Evolutionary conservation across 2,329 filamentous ascomycete species (phyloP), one percentile per base, ranked within the genome.

Genomic region (Samsoniella hepiali): DNA sequence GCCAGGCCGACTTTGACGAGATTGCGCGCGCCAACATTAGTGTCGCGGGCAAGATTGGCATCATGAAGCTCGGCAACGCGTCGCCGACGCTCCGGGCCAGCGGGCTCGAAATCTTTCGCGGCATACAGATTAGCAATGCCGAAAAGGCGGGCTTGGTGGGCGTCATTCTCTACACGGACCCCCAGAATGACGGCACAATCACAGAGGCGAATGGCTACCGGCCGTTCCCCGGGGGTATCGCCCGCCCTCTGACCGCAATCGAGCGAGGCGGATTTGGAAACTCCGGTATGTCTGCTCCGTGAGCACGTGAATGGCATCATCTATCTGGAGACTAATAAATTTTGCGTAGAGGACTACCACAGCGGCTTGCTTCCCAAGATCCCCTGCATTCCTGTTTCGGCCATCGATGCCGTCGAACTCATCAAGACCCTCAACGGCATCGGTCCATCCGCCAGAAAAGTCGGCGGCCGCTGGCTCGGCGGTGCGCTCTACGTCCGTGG

Each of bases 71-170:
- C 69, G 89, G 91, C 2, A 85, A 81, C 5, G 57, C 57, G 74
- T 94, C 58, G 86, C 89, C 68, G 91, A 95, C 73, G 88, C 91
- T 67, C 82, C 90, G 1, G 6, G 45, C 45, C 0, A 51, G 32
- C 2, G 47, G 47, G 8, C 47, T 60, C 4, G 57, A 60, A 1
- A 60, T 91, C 31, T 94, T 95, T 77, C 84, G 92, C 45, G 92
- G 91, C 0, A 77, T 96, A 53, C 96, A 95, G 73, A 86, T 95
- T 56, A 94, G 93, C 77, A 86, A 91, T 62, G 91, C 92, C 0
- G 88, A 93, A 71, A 90, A 96, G 67, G 80, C 95, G 22, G 93
- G 93, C 13, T 92, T 94, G 81, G 79, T 95, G 40, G 93, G 91
- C 15, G 84, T 85, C 10, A 79, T 97, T 56, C 84, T 97, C 45